Evolutionary conservation across 2,329 filamentous ascomycete genomes (phyloP).

Genomic region (Hypoxylon sp.): DNA sequence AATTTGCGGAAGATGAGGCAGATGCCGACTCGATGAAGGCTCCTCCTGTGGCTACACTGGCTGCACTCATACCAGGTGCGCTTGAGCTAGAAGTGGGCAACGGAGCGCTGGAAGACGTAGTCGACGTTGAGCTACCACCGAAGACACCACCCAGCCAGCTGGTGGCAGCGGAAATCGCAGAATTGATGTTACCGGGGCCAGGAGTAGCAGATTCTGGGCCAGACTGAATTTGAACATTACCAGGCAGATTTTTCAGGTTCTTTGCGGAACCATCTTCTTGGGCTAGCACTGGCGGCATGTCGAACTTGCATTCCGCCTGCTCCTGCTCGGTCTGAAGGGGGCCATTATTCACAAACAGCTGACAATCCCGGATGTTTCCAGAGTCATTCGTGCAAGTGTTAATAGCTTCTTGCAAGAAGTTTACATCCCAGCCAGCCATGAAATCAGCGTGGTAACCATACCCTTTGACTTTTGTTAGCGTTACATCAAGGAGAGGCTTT

Average conservation of each 20-base stretch:
- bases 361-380: constrained; percentile 80
- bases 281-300: constrained; percentile 67
- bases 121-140: constrained; percentile 32
- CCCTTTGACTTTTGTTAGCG: constrained; percentile 61
- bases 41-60: constrained; percentile 48
- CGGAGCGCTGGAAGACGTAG: constrained; percentile 40
- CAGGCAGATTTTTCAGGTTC: constrained; percentile 72
- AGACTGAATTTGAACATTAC: constrained; percentile 66
- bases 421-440: constrained; percentile 80
- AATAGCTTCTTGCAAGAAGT: constrained; percentile 79
- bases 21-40: constrained; percentile 52
- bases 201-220: constrained; percentile 50
- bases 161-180: constrained; percentile 39
- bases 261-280: constrained; percentile 66
- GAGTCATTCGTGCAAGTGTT: constrained; percentile 79
- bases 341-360: constrained; percentile 71
- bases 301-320: constrained; percentile 73
- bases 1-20: constrained; percentile 33
- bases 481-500: neutral
- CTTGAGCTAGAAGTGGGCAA: constrained; percentile 49
- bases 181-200: constrained; percentile 28
- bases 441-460: constrained; percentile 86
- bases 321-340: constrained; percentile 70
- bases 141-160: constrained; percentile 43
- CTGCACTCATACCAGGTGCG: constrained; percentile 25